phyloP scores from a whole-genome alignment of 176 grass and related monocot species.

The Stipa capillata region DNA sequence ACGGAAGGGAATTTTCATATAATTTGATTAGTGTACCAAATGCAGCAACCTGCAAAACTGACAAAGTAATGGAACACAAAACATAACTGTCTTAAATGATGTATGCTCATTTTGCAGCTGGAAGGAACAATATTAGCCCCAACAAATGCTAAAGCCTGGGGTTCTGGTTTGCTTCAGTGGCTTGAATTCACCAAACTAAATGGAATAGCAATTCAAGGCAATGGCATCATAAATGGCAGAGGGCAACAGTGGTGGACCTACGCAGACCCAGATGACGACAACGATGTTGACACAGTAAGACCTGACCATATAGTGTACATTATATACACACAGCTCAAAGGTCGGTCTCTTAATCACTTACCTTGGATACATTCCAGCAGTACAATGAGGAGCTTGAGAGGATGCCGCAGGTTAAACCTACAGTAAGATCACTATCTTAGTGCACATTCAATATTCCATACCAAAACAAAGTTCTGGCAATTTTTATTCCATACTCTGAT shows the following conservation, averaged over 20 bases:
- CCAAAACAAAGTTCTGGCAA: conserved; percentile 9
- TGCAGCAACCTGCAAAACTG: neutral
- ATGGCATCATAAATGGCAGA: conserved; percentile 74
- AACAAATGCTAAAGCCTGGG: conserved; percentile 63
- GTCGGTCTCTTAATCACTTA: conserved; percentile 25
- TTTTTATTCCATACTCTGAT: conserved; percentile 27
- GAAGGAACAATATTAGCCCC: conserved; percentile 87
- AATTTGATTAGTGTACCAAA: neutral
- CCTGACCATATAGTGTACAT: neutral
- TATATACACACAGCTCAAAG: conserved; percentile 17
- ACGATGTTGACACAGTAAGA: conserved; percentile 56
- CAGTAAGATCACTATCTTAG: conserved; percentile 46
- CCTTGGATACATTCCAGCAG: conserved; percentile 35
- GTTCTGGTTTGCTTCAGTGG: conserved; percentile 81
- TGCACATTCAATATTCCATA: neutral
- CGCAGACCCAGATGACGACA: conserved; percentile 40
- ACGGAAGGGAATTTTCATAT: neutral
- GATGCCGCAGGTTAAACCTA: conserved; percentile 93
- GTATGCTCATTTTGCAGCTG: conserved; percentile 43
- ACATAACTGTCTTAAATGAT: neutral
- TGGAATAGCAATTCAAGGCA: conserved; percentile 86
- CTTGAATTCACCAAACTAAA: conserved; percentile 89
- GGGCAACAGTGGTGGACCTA: conserved; percentile 86
- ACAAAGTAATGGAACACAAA: conserved; percentile 5
- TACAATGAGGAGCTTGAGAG: conserved; percentile 52